A percentile compares a stretch with the other conserved stretches of the same genome.
These are phyloP conservation scores for Talaromyces rugulosus DNA, from an alignment of 2,329 filamentous ascomycete genomes.

Conservation along the genomic window DNA sequence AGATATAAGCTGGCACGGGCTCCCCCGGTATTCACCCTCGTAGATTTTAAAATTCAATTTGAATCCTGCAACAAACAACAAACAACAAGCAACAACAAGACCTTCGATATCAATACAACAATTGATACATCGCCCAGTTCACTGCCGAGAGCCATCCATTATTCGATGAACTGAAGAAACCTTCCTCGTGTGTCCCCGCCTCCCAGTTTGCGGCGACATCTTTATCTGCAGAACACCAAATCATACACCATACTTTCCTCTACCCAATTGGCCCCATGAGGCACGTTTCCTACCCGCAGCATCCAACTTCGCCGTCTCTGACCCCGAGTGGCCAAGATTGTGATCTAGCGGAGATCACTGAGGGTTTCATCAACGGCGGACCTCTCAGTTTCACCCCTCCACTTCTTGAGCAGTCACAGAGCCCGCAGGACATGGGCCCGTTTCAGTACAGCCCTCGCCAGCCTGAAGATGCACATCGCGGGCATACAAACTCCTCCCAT, in stretches of 20 bases:
- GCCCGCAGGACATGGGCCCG: slow-evolving; percentile 2
- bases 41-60: neutral
- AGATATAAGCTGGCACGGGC: neutral
- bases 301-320: slow-evolving; percentile 13
- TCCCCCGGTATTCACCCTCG: neutral
- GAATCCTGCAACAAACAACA: neutral
- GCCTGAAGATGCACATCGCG: slow-evolving; percentile 1
- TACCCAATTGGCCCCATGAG: slow-evolving; percentile 10
- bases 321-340: slow-evolving; percentile 12
- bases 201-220: neutral
- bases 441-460: neutral
- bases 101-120: neutral
- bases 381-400: slow-evolving; percentile 10
- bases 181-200: neutral
- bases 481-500: neutral
- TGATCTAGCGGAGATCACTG: slow-evolving; percentile 14
- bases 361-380: slow-evolving; percentile 11
- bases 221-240: neutral
- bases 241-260: neutral
- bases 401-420: neutral
- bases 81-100: neutral
- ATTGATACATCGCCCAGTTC: neutral
- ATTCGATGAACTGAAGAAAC: neutral
- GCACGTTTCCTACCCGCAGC: slow-evolving; percentile 8
- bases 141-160: neutral